A percentile compares a stretch with the other conserved stretches of the same genome.
Conservation (phyloP, 495 filamentous ascomycete genomes). For the Xylaria castorea region DNA sequence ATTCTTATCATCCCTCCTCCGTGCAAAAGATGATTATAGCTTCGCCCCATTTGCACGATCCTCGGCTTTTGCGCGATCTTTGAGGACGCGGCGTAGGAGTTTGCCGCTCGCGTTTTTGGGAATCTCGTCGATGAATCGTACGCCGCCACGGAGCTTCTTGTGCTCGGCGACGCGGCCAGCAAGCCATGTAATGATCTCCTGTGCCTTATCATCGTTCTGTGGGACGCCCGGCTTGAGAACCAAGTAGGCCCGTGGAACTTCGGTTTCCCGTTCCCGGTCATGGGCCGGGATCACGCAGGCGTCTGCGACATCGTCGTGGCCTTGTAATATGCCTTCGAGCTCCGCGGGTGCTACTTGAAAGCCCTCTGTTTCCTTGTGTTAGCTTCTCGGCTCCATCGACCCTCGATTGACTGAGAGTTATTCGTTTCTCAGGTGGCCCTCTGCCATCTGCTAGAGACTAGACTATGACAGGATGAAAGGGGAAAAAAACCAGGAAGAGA, state of each 20-base stretch:
- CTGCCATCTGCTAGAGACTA: neutral
- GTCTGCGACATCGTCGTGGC: slow-evolving; percentile 77
- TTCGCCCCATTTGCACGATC: slow-evolving; percentile 39
- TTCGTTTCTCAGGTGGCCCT: neutral
- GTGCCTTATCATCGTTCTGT: slow-evolving; percentile 58
- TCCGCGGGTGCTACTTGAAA: slow-evolving; percentile 91
- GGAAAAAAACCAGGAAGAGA: neutral
- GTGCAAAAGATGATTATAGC: slow-evolving; percentile 26
- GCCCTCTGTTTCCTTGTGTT: slow-evolving; percentile 56
- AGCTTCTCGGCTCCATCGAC: neutral
- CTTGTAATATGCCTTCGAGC: slow-evolving; percentile 77
- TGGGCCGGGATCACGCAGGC: slow-evolving; percentile 86
- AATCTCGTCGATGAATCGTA: slow-evolving; percentile 80
- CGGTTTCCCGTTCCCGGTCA: slow-evolving; percentile 70
- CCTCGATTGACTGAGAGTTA: neutral
- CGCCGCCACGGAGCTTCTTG: slow-evolving; percentile 82
- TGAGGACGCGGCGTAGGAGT: slow-evolving; percentile 76
- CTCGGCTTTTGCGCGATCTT: slow-evolving; percentile 46
- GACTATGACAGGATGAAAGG: neutral
- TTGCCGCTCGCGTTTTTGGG: slow-evolving; percentile 90
- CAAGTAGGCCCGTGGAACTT: slow-evolving; percentile 85
- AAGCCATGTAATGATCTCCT: slow-evolving; percentile 70
- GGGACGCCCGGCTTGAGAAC: slow-evolving; percentile 65
- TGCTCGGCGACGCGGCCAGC: slow-evolving; percentile 53
- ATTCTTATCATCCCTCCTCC: neutral